phyloP scores from a whole-genome alignment of 75 land plant genomes.

The Pinus taeda region DNA sequence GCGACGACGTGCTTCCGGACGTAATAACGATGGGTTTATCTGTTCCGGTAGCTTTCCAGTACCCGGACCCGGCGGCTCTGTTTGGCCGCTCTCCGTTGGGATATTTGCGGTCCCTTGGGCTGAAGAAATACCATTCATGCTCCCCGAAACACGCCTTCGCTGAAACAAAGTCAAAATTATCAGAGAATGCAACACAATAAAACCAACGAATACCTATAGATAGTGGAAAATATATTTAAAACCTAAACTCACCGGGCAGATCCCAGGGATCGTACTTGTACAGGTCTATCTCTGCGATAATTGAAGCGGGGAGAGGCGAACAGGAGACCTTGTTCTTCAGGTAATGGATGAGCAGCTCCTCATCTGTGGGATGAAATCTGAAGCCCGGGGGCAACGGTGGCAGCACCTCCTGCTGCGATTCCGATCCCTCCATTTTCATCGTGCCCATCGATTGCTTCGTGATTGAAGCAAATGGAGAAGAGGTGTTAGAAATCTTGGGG shows the following conservation, averaged over 20 bases:
- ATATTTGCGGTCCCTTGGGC: conserved; percentile 52
- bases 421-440: not conserved
- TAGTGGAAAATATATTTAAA: too few relatives aligned
- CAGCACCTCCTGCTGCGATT: not conserved
- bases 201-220: not conserved
- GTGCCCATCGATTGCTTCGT: not conserved
- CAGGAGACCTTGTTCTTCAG: not conserved
- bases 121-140: conserved; percentile 59
- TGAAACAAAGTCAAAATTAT: conserved; percentile 5
- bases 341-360: conserved; percentile 13
- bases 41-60: conserved; percentile 61
- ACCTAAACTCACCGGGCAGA: not conserved
- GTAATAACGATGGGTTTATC: conserved; percentile 41
- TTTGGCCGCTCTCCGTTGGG: conserved; percentile 53
- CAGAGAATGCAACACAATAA: too few relatives aligned
- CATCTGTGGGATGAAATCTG: conserved; percentile 14
- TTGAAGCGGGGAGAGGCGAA: not conserved
- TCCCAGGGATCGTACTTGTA: conserved; percentile 8
- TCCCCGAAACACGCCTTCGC: conserved; percentile 48
- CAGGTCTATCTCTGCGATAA: conserved; percentile 16
- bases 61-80: conserved; percentile 47
- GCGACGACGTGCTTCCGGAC: conserved; percentile 19
- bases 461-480: not conserved
- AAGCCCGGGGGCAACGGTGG: conserved; percentile 13
- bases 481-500: not conserved